These are phyloP conservation scores for Neonectria faginata DNA, from an alignment of 2,329 filamentous ascomycete genomes.

Conservation along the genomic window DNA sequence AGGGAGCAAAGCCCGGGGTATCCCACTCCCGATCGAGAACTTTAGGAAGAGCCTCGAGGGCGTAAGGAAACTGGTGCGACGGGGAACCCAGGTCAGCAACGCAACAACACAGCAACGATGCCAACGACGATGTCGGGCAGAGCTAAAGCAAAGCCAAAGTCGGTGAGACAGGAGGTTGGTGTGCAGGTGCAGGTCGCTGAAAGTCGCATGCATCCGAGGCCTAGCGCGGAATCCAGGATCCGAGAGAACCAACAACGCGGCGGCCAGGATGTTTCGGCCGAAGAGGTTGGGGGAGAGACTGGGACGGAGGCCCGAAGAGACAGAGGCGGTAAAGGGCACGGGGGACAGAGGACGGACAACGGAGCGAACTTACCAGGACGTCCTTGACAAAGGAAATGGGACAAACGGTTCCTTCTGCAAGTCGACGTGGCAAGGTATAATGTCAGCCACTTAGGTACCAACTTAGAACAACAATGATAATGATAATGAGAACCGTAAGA, in stretches of 20 bases:
- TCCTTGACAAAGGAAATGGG: constrained; percentile 88
- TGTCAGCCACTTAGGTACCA: constrained; percentile 10
- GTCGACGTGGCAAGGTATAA: constrained; percentile 7
- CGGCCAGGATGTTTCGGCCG: constrained; percentile 32
- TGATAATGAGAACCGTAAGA: constrained; percentile 5
- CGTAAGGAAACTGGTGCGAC: constrained; percentile 77
- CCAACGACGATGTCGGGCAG: constrained; percentile 27
- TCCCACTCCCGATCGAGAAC: constrained; percentile 77
- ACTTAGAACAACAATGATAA: constrained; percentile 22
- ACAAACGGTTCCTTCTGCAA: constrained; percentile 81
- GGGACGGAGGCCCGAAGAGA: constrained; percentile 40
- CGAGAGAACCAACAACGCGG: constrained; percentile 29
- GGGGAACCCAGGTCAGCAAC: constrained; percentile 33
- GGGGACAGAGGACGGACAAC: constrained; percentile 31
- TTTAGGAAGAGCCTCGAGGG: constrained; percentile 72
- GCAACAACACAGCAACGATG: constrained; percentile 21
- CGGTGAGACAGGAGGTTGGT: constrained; percentile 38
- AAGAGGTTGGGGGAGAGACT: constrained; percentile 38
- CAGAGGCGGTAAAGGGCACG: constrained; percentile 33
- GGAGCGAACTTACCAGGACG: constrained; percentile 73
- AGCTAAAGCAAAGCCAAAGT: constrained; percentile 38
- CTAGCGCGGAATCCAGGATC: constrained; percentile 26
- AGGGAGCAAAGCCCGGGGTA: constrained; percentile 70
- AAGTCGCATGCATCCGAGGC: constrained; percentile 38
- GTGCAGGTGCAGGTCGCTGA: constrained; percentile 26